Percentiles rank a stretch among this genome's conserved stretches.
Evolutionary conservation across 805 yeast genomes (phyloP).

Genomic region (Wilhelminamyces savonicus): DNA sequence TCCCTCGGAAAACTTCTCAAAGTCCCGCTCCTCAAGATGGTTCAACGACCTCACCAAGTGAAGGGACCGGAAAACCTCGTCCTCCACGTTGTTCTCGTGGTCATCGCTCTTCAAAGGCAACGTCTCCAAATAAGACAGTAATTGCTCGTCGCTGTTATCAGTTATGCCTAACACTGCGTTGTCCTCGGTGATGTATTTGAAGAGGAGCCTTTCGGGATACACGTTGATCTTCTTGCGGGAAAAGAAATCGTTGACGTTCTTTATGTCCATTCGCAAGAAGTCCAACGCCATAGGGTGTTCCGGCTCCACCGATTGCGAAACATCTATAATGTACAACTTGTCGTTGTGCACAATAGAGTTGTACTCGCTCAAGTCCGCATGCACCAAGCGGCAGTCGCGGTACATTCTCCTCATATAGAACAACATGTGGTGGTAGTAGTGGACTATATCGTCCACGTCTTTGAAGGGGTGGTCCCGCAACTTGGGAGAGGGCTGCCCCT

Average conservation of each 20-base stretch:
- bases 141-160: slow-evolving; percentile 36
- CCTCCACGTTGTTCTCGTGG: slow-evolving; percentile 56
- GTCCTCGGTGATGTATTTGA: slow-evolving; percentile 63
- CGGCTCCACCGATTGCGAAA: slow-evolving; percentile 95
- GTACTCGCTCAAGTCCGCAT: slow-evolving; percentile 95
- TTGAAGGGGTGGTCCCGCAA: slow-evolving; percentile 76
- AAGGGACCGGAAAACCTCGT: slow-evolving; percentile 79
- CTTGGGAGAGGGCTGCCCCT: slow-evolving; percentile 88
- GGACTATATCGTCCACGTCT: slow-evolving; percentile 57
- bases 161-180: slow-evolving; percentile 29
- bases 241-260: slow-evolving; percentile 88
- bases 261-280: slow-evolving; percentile 94
- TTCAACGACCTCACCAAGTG: slow-evolving; percentile 75
- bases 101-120: slow-evolving; percentile 53
- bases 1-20: slow-evolving; percentile 70
- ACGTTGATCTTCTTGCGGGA: slow-evolving; percentile 63
- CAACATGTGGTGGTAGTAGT: slow-evolving; percentile 71
- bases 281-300: slow-evolving; percentile 97
- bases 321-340: slow-evolving; percentile 84
- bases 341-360: slow-evolving; percentile 81
- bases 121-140: slow-evolving; percentile 37
- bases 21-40: slow-evolving; percentile 86
- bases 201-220: slow-evolving; percentile 75
- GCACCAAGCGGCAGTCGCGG: slow-evolving; percentile 84
- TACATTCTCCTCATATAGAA: slow-evolving; percentile 83